Evolutionary conservation across 139 green algal genomes (phyloP).

Genomic region (Nannochloris sp.): DNA sequence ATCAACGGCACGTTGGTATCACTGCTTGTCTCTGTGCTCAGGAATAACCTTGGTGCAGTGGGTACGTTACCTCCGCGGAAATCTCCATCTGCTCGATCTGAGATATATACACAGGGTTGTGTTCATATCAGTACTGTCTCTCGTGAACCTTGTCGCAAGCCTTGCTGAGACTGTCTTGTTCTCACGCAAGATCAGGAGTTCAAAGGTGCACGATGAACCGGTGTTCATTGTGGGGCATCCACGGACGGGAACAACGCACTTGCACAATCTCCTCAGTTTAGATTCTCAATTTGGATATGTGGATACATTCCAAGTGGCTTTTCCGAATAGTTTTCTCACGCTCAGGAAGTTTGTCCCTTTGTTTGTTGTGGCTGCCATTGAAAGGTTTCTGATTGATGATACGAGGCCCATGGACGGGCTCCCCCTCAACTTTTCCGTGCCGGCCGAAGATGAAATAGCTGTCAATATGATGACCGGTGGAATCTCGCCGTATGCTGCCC

Average conservation of each 20-base stretch:
- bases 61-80: background rate
- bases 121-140: slow-evolving; percentile 44
- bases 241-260: slow-evolving; percentile 57
- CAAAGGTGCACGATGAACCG: slow-evolving; percentile 36
- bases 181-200: slow-evolving; percentile 13
- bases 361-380: slow-evolving; percentile 8
- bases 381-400: slow-evolving; percentile 25
- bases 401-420: slow-evolving; percentile 66
- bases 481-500: slow-evolving; percentile 46
- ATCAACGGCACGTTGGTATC: too few species aligned
- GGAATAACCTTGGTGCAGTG: background rate
- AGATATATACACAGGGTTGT: slow-evolving; percentile 23
- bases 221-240: slow-evolving; percentile 52
- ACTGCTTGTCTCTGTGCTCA: background rate
- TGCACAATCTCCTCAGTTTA: slow-evolving; percentile 55
- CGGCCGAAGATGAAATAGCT: slow-evolving; percentile 59
- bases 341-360: slow-evolving; percentile 23
- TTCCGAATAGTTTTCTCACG: slow-evolving; percentile 48
- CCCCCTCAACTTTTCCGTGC: slow-evolving; percentile 30
- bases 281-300: slow-evolving; percentile 36
- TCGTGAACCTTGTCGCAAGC: slow-evolving; percentile 37
- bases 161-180: slow-evolving; percentile 31
- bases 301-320: slow-evolving; percentile 48
- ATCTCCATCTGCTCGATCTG: background rate
- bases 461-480: slow-evolving; percentile 34